Percentiles rank a stretch among this genome's conserved stretches.
Evolutionary conservation across 768 basidiomycete genomes (phyloP).

Genomic region (Mycena chlorophos): DNA sequence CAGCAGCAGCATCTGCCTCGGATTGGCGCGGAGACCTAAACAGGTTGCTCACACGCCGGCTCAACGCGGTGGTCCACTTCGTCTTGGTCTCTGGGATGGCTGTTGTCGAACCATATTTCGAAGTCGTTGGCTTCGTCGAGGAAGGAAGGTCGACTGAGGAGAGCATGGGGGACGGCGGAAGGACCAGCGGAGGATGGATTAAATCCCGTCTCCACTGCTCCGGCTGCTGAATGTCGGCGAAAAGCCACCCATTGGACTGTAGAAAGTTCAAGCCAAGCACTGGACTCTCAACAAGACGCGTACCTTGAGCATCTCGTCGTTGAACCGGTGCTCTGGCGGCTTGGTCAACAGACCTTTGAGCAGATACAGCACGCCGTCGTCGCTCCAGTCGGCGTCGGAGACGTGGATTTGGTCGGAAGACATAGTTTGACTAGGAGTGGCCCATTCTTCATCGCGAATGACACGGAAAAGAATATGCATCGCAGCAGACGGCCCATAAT

Average conservation of each 20-base stretch:
- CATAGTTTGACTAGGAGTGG: not conserved
- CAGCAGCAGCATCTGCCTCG: not conserved
- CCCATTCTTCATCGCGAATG: conserved; percentile 15
- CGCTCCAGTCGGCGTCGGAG: not conserved
- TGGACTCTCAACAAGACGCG: no score
- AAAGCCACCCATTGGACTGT: conserved; percentile 13
- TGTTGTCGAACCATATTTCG: no score
- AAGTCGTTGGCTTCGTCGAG: conserved; percentile 17
- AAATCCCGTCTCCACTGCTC: conserved; percentile 8
- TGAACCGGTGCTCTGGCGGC: not conserved
- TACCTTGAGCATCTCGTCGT: conserved; percentile 12
- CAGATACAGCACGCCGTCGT: conserved; percentile 7
- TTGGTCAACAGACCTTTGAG: conserved; percentile 8
- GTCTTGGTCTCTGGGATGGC: conserved; percentile 16
- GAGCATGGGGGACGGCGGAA: not conserved
- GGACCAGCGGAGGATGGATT: conserved; percentile 3
- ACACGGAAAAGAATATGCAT: conserved; percentile 12
- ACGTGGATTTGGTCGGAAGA: conserved; percentile 4
- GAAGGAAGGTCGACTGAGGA: not conserved
- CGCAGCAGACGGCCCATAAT: conserved; percentile 1
- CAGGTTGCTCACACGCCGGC: conserved; percentile 14
- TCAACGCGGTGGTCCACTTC: conserved; percentile 14
- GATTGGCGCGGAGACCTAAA: conserved; percentile 3
- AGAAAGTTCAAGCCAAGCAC: no score
- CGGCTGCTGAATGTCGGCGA: conserved; percentile 11